phyloP scores from a whole-genome alignment of 768 basidiomycete species.

The Pilatotrama ljubarskyi region DNA sequence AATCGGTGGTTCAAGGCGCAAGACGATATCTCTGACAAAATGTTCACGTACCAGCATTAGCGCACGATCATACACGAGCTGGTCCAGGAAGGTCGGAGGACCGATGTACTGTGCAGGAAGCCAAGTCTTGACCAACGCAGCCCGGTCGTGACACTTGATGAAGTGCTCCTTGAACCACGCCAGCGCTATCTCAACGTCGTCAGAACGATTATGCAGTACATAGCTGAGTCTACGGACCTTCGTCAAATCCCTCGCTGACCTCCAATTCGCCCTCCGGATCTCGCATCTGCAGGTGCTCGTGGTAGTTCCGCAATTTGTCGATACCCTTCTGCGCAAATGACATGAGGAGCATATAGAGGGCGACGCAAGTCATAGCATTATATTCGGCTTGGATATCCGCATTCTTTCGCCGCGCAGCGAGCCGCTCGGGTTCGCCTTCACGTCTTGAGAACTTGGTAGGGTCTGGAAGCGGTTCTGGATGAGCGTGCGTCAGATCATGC shows the following conservation, averaged over 20 bases:
- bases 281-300: conserved; percentile 81
- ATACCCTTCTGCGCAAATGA: conserved; percentile 93
- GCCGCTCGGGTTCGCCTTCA: conserved; percentile 71
- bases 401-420: conserved; percentile 66
- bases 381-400: conserved; percentile 80
- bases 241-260: conserved; percentile 78
- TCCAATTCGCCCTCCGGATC: conserved; percentile 74
- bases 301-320: conserved; percentile 72
- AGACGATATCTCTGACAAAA: background rate
- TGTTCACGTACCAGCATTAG: conserved; percentile 66
- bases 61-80: conserved; percentile 91
- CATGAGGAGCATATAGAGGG: conserved; percentile 90
- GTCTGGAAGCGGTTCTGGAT: conserved; percentile 75
- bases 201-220: background rate
- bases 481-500: background rate
- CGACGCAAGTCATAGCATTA: conserved; percentile 82
- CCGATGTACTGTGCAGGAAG: conserved; percentile 80
- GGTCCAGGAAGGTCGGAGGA: conserved; percentile 82
- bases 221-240: conserved; percentile 48
- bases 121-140: conserved; percentile 86
- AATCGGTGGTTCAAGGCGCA: background rate
- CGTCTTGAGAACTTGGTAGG: conserved; percentile 72
- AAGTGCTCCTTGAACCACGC: conserved; percentile 94
- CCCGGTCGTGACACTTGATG: conserved; percentile 91
- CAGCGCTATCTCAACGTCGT: conserved; percentile 49